These are phyloP conservation scores for Phaeophleospora eucalypticola DNA, from an alignment of 2,329 filamentous ascomycete species.

Conservation along the genomic window DNA sequence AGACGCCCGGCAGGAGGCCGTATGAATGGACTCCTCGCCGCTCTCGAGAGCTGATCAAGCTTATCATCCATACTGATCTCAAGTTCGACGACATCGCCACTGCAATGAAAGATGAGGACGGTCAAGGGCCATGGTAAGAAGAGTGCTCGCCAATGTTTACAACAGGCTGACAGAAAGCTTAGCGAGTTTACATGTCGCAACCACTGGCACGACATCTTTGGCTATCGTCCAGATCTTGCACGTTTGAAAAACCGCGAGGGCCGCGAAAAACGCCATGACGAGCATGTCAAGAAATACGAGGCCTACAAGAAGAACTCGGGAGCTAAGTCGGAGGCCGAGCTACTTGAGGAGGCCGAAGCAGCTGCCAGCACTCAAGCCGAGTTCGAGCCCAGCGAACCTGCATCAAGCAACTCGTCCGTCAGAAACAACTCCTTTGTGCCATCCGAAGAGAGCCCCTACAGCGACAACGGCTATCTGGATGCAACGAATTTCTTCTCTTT, in stretches of 20 bases:
- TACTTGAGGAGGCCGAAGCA: not conserved
- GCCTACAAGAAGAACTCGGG: not conserved
- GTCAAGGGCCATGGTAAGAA: slow-evolving; percentile 7
- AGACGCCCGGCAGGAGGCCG: slow-evolving; percentile 5
- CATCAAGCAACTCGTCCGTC: not conserved
- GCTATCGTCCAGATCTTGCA: slow-evolving; percentile 5
- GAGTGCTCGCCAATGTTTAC: not conserved
- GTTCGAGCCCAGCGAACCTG: not conserved
- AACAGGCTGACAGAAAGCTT: not conserved
- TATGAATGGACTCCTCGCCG: slow-evolving; percentile 8
- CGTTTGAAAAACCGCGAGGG: slow-evolving; percentile 6
- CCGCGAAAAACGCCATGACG: slow-evolving; percentile 1
- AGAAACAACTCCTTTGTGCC: not conserved
- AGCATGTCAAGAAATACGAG: not conserved
- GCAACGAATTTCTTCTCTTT: not conserved
- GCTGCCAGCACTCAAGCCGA: not conserved
- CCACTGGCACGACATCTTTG: slow-evolving; percentile 11
- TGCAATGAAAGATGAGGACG: slow-evolving; percentile 4
- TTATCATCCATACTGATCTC: slow-evolving; percentile 11
- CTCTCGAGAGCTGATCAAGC: slow-evolving; percentile 8
- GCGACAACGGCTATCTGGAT: not conserved
- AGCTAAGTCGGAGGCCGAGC: not conserved
- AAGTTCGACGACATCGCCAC: slow-evolving; percentile 9
- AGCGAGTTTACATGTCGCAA: slow-evolving; percentile 9
- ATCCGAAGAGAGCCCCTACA: not conserved